Evolutionary conservation across 108 stramenopile genomes (phyloP), one percentile per base, ranked within the genome.

Genomic region (Licmophora abbreviata): DNA sequence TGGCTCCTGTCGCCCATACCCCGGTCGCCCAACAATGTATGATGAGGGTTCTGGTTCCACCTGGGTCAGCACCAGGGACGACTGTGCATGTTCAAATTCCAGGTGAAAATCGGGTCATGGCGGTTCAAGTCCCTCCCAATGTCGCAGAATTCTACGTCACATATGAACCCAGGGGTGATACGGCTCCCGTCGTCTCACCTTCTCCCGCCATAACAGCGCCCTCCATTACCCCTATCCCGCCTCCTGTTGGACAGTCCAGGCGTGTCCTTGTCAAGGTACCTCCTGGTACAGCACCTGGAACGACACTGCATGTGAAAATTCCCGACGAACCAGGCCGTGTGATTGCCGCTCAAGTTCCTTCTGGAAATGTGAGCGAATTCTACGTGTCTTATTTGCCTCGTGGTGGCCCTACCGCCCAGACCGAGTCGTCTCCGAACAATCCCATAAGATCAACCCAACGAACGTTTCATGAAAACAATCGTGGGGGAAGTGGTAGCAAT

Each of bases 21-120:
- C 20, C 10, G 22, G n/a, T 17, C 4, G 4, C 3, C 50, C 15
- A 25, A 44, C 60, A 44, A 15, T 49, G 43, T 14, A 11, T 59
- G 18, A 21, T 68, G 30, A 56, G 51, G 29, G 74, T 75, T 1
- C 27, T 56, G 6, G 59, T 75, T 11, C 68, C 74, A 12, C 68
- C 68, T 0, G 63, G 63, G 1, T 24, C 44, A 2, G 18, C 9
- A n/a, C 56, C 74, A 21, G 64, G 68, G 4, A 35, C 64, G 10
- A 66, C 65, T 6, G 42, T 75, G 28, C 60, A 70, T 36, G 74
- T 75, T 1, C 57, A 75, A 58, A 43, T 75, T 5, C 74, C 74
- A 0, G 69, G 65, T 11, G 68, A 54, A 29, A 54, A 46, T 46
- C 54, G 63, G 29, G 18, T 60, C 10, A 21, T 75, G 0, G 65